phyloP scores from a whole-genome alignment of 306 rosid species.

The Cicer judaicum region DNA sequence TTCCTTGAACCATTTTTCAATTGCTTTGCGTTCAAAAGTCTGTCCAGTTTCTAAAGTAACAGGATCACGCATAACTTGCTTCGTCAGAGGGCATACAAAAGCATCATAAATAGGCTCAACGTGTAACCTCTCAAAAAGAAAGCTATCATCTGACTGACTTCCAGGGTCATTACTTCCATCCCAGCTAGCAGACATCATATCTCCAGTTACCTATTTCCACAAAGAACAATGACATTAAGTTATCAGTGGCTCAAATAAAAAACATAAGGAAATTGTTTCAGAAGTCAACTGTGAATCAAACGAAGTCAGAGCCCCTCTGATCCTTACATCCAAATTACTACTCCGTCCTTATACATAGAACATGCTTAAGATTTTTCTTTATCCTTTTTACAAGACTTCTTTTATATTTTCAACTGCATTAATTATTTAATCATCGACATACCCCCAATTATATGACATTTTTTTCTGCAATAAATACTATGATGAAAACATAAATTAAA shows the following conservation, averaged over 20 bases:
- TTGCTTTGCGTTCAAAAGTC: conserved; percentile 91
- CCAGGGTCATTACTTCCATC: conserved; percentile 81
- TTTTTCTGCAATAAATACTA: too few relatives aligned
- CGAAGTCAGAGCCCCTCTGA: conserved; percentile 34
- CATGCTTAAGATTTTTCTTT: too few relatives aligned
- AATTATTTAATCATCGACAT: too few relatives aligned
- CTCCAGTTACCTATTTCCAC: conserved; percentile 48
- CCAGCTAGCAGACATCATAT: conserved; percentile 84
- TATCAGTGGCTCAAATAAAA: conserved; percentile 1
- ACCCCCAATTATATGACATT: too few relatives aligned
- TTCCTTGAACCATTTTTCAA: conserved; percentile 96
- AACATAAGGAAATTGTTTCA: conserved; percentile 10
- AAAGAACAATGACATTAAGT: conserved; percentile 40
- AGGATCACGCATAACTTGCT: conserved; percentile 93
- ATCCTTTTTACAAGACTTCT: too few relatives aligned
- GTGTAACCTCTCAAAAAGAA: conserved; percentile 69
- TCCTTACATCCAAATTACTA: background rate
- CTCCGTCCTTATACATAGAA: background rate
- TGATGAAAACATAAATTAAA: too few relatives aligned
- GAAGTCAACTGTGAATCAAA: conserved; percentile 22
- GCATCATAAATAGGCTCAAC: conserved; percentile 93
- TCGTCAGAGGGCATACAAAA: conserved; percentile 88
- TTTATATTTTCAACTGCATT: too few relatives aligned
- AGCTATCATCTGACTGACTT: conserved; percentile 88
- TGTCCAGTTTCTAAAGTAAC: conserved; percentile 88